Evolutionary conservation across 768 basidiomycete genomes (phyloP).

Genomic region (Butyriboletus loyo): DNA sequence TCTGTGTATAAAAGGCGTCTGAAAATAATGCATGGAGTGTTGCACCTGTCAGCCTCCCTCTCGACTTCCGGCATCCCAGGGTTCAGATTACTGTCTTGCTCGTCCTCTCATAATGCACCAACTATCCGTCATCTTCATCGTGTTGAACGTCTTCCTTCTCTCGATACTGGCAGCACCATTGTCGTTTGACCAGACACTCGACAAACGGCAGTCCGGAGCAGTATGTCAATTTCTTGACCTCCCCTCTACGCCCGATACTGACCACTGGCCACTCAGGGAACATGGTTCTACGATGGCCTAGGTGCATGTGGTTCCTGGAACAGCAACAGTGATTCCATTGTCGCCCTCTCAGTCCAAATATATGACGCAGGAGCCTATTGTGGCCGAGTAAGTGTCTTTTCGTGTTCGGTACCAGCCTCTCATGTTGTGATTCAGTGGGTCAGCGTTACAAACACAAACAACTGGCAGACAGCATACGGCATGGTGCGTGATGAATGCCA

Average conservation of each 20-base stretch:
- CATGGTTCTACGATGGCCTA: conserved; percentile 57
- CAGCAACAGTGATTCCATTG: conserved; percentile 48
- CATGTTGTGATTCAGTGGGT: conserved; percentile 45
- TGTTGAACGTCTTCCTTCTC: conserved; percentile 43
- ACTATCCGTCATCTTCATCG: conserved; percentile 28
- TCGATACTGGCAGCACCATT: conserved; percentile 40
- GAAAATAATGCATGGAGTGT: conserved; percentile 1
- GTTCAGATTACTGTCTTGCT: neutral
- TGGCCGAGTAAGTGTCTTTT: conserved; percentile 46
- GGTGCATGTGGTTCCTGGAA: conserved; percentile 66
- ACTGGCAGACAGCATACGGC: conserved; percentile 48
- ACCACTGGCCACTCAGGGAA: conserved; percentile 45
- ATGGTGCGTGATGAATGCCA: conserved; percentile 57
- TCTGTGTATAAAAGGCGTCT: conserved; percentile 25
- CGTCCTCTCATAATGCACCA: conserved; percentile 16
- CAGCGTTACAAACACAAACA: conserved; percentile 55
- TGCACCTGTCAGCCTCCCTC: conserved; percentile 4
- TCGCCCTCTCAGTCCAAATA: conserved; percentile 56
- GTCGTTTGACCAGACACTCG: conserved; percentile 33
- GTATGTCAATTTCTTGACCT: conserved; percentile 37
- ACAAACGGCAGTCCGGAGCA: conserved; percentile 49
- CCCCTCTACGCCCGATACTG: neutral
- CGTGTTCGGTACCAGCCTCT: conserved; percentile 2
- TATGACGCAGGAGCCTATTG: conserved; percentile 59
- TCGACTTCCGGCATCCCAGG: neutral